Conservation (phyloP, 2,329 filamentous ascomycete species). For the Talaromyces islandicus region DNA sequence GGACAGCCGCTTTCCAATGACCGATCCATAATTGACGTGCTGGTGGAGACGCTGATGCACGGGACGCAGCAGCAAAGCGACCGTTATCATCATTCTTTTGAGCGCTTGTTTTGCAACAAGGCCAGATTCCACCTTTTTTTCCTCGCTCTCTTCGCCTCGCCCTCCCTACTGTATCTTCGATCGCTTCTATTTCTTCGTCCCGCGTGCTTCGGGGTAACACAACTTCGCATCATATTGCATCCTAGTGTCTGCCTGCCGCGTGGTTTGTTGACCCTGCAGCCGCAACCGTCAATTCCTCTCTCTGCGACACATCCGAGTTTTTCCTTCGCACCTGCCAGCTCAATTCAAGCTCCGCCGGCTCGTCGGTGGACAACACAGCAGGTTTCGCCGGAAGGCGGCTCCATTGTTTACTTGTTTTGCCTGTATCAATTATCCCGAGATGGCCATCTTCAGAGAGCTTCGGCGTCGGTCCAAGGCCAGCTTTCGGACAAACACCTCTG, state of each 20-base stretch:
- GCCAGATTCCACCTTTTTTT: background rate
- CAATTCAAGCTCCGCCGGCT: background rate
- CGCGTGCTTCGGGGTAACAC: background rate
- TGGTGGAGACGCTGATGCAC: background rate
- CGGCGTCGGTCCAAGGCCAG: slow-evolving; percentile 71
- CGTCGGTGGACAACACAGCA: background rate
- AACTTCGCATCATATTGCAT: background rate
- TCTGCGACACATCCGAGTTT: background rate
- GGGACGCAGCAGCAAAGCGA: background rate
- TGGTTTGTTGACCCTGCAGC: background rate
- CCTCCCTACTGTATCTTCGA: background rate
- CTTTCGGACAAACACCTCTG: slow-evolving; percentile 55
- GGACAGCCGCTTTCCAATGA: background rate
- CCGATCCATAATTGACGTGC: background rate
- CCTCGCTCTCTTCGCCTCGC: background rate
- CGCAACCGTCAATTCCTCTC: background rate
- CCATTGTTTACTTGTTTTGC: background rate
- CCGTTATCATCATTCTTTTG: background rate
- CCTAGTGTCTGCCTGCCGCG: background rate
- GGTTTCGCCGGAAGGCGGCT: slow-evolving; percentile 7
- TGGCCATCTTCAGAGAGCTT: slow-evolving; percentile 68
- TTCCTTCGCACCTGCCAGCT: background rate
- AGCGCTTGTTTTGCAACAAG: background rate
- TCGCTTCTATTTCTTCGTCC: background rate
- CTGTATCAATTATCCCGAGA: slow-evolving; percentile 15